These are phyloP conservation scores for Pseudomonodictys pantanalensis DNA, from an alignment of 495 filamentous ascomycete genomes.

Conservation along the genomic window DNA sequence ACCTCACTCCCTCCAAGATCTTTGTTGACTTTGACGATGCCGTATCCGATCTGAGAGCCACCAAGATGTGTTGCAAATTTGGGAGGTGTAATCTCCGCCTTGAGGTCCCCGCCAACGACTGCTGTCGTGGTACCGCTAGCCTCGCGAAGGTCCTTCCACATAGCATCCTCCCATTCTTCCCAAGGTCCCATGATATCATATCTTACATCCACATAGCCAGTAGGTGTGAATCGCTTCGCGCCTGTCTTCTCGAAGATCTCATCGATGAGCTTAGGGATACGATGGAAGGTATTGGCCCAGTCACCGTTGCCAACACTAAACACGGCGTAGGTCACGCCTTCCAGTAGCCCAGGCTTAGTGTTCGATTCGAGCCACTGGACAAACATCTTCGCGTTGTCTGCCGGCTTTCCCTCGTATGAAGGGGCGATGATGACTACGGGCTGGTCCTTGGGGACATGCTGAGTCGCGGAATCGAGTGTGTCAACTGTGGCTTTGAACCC, in stretches of 20 bases:
- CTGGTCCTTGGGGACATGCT: slow-evolving; percentile 13
- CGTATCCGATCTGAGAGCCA: slow-evolving; percentile 4
- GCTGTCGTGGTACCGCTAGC: neutral
- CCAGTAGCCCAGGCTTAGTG: neutral
- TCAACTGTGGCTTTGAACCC: slow-evolving; percentile 9
- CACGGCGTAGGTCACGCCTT: slow-evolving; percentile 23
- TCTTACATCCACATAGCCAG: slow-evolving; percentile 21
- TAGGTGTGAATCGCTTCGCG: slow-evolving; percentile 1
- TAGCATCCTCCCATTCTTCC: slow-evolving; percentile 11
- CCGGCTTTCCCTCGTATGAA: slow-evolving; percentile 19
- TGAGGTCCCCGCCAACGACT: neutral
- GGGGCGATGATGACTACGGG: slow-evolving; percentile 19
- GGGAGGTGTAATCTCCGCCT: slow-evolving; percentile 10
- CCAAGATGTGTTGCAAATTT: slow-evolving; percentile 9
- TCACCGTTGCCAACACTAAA: slow-evolving; percentile 26
- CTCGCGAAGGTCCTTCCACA: slow-evolving; percentile 16
- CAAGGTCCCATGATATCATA: slow-evolving; percentile 20
- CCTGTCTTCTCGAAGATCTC: slow-evolving; percentile 20
- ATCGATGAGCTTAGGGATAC: slow-evolving; percentile 18
- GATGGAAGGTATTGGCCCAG: slow-evolving; percentile 16
- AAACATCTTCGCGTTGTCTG: slow-evolving; percentile 24
- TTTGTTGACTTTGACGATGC: slow-evolving; percentile 13
- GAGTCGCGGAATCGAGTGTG: slow-evolving; percentile 7
- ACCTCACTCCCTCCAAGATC: slow-evolving; percentile 11
- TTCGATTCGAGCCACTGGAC: slow-evolving; percentile 20